phyloP scores from a whole-genome alignment of 1,139 yeast species.

The Suhomyces anneliseae region DNA sequence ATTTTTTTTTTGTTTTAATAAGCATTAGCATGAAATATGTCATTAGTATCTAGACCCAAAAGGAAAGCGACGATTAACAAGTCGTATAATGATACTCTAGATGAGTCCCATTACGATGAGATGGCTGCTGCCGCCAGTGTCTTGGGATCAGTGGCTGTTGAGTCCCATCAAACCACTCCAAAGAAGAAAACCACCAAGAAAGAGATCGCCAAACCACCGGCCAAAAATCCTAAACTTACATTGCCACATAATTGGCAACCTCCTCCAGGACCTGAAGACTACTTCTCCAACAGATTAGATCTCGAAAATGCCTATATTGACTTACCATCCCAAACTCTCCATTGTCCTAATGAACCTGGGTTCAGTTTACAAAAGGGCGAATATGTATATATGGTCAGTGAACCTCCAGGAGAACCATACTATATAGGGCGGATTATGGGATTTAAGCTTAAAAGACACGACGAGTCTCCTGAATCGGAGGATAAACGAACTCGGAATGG shows the following conservation, averaged over 20 bases:
- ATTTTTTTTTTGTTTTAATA: background rate
- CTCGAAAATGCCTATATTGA: conserved; percentile 39
- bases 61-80: conserved; percentile 48
- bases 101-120: conserved; percentile 35
- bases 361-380: conserved; percentile 53
- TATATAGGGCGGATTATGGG: conserved; percentile 86
- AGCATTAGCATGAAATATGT: conserved; percentile 15
- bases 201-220: conserved; percentile 1
- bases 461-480: conserved; percentile 2
- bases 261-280: conserved; percentile 27
- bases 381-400: conserved; percentile 80
- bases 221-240: conserved; percentile 5
- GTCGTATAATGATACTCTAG: conserved; percentile 41
- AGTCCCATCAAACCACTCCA: conserved; percentile 1
- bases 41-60: conserved; percentile 36
- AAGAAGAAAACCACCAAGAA: conserved; percentile 8
- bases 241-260: conserved; percentile 47
- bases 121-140: background rate
- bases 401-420: conserved; percentile 95
- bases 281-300: conserved; percentile 39
- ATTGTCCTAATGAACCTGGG: conserved; percentile 35
- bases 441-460: conserved; percentile 47
- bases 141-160: background rate
- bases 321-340: conserved; percentile 28
- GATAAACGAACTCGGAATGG: background rate